Conservation (phyloP, 2,329 filamentous ascomycete species). For the Bimuria novae-zelandiae region DNA sequence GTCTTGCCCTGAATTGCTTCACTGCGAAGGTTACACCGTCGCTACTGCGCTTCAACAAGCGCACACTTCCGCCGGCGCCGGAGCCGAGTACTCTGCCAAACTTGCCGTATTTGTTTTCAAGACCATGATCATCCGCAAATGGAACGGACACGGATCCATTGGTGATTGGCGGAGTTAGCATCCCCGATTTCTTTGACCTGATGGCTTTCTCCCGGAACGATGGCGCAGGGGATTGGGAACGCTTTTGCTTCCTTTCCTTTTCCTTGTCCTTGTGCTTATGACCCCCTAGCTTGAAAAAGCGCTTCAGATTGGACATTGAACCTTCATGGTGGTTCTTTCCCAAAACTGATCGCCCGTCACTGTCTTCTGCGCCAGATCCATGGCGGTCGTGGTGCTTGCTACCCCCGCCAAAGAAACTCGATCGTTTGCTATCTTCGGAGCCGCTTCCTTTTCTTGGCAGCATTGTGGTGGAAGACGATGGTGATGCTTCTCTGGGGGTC, state of each 20-base stretch:
- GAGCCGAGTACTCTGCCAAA: constrained; percentile 92
- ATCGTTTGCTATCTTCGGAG: constrained; percentile 52
- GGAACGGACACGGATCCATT: constrained; percentile 61
- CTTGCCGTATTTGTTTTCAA: constrained; percentile 92
- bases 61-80: constrained; percentile 91
- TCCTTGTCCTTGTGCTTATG: constrained; percentile 60
- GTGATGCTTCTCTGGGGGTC: constrained; percentile 50
- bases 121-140: constrained; percentile 90
- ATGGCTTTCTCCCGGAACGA: constrained; percentile 59
- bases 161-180: constrained; percentile 44
- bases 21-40: constrained; percentile 95
- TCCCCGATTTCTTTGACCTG: constrained; percentile 51
- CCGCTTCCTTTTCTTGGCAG: constrained; percentile 52
- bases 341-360: constrained; percentile 28
- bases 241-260: constrained; percentile 51
- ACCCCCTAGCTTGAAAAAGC: constrained; percentile 87
- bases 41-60: constrained; percentile 89
- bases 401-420: constrained; percentile 57
- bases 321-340: constrained; percentile 59
- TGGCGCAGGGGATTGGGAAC: constrained; percentile 65
- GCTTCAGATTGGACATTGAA: constrained; percentile 92
- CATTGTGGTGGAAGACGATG: constrained; percentile 37
- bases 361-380: constrained; percentile 46
- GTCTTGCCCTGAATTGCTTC: constrained; percentile 91
- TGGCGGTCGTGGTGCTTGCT: constrained; percentile 56